These are phyloP conservation scores for Zymoseptoria ardabiliae DNA, from an alignment of 2,329 filamentous ascomycete species.

Conservation along the genomic window DNA sequence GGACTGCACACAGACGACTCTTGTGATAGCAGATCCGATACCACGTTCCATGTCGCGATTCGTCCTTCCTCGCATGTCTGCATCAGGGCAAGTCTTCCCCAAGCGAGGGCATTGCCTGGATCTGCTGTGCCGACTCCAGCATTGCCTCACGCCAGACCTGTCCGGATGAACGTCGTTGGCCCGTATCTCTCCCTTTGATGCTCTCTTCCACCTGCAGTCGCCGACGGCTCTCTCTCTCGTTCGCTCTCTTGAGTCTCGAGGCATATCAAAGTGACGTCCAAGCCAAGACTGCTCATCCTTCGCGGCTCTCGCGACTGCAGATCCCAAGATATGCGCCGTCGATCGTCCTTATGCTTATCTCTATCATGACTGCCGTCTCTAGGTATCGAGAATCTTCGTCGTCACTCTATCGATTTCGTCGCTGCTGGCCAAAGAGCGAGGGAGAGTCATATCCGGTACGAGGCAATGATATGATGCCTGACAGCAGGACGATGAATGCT, in stretches of 20 bases:
- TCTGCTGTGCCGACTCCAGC: too few species aligned
- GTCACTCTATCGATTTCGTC: neutral
- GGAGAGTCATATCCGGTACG: neutral
- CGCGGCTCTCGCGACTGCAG: neutral
- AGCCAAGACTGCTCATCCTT: neutral
- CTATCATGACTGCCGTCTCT: neutral
- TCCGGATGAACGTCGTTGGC: too few species aligned
- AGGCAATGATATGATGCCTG: neutral
- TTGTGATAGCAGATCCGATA: too few species aligned
- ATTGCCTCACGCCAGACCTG: too few species aligned
- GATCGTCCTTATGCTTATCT: neutral
- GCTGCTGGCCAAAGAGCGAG: neutral
- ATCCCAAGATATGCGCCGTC: neutral
- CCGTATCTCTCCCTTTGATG: too few species aligned
- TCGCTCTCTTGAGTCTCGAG: neutral
- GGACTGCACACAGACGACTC: too few species aligned
- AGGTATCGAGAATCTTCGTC: neutral
- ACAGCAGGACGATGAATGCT: neutral
- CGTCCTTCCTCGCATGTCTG: too few species aligned
- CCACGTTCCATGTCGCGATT: too few species aligned
- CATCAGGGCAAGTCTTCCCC: too few species aligned
- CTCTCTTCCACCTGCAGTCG: neutral
- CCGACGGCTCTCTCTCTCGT: neutral
- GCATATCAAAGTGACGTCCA: neutral
- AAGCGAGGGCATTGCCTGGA: too few species aligned